These are phyloP conservation scores for Vicia villosa DNA, from an alignment of 306 rosid species.

Conservation along the genomic window DNA sequence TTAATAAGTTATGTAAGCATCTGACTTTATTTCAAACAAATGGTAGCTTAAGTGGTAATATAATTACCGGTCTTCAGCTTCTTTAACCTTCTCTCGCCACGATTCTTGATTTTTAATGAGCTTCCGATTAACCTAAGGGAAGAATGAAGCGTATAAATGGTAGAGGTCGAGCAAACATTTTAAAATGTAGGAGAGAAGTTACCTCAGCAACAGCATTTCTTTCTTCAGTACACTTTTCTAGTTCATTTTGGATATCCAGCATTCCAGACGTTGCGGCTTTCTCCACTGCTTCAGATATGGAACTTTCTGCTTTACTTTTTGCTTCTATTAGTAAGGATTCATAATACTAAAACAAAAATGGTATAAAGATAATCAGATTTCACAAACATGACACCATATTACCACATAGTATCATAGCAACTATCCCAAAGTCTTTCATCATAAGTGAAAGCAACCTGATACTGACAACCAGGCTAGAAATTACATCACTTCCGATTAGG, in stretches of 20 bases:
- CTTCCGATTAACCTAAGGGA: slow-evolving; percentile 58
- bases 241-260: slow-evolving; percentile 70
- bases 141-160: slow-evolving; percentile 30
- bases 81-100: slow-evolving; percentile 62
- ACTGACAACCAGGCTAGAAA: slow-evolving; percentile 21
- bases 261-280: slow-evolving; percentile 62
- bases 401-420: slow-evolving; percentile 31
- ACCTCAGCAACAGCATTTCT: slow-evolving; percentile 67
- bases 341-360: slow-evolving; percentile 56
- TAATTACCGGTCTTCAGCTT: slow-evolving; percentile 74
- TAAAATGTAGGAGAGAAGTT: slow-evolving; percentile 28
- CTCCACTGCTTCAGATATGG: slow-evolving; percentile 75
- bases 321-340: slow-evolving; percentile 76
- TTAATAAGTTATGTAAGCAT: not conserved
- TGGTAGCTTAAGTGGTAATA: slow-evolving; percentile 1
- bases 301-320: slow-evolving; percentile 62
- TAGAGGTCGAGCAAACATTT: slow-evolving; percentile 12
- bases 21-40: not conserved
- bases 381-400: slow-evolving; percentile 20
- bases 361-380: slow-evolving; percentile 27
- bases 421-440: slow-evolving; percentile 26
- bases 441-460: slow-evolving; percentile 22
- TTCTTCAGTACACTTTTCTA: slow-evolving; percentile 65
- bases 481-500: slow-evolving; percentile 14
- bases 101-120: slow-evolving; percentile 79